These are phyloP conservation scores for Pholiota molesta DNA, from an alignment of 768 basidiomycete species.

Conservation along the genomic window DNA sequence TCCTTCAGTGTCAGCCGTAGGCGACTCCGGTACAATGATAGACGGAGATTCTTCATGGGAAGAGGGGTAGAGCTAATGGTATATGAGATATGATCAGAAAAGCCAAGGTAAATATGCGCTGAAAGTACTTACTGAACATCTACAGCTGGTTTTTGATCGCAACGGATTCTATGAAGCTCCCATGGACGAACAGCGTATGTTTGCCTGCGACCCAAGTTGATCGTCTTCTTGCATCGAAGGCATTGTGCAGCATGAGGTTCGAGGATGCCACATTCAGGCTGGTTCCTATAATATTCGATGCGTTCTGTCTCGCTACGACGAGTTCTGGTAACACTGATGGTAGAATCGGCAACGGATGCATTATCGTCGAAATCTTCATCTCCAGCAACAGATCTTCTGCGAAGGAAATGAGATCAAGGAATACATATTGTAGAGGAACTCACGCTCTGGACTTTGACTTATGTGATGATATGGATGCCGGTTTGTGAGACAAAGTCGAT, in stretches of 20 bases:
- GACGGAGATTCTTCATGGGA: constrained; percentile 7
- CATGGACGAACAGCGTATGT: constrained; percentile 63
- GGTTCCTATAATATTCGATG: constrained; percentile 63
- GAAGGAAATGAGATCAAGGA: not conserved
- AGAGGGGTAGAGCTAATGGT: constrained; percentile 25
- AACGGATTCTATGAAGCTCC: constrained; percentile 59
- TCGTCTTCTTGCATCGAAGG: constrained; percentile 56
- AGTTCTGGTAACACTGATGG: constrained; percentile 40
- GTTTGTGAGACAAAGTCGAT: not conserved
- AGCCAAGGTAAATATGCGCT: not conserved
- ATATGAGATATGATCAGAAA: constrained; percentile 12
- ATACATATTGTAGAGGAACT: not conserved
- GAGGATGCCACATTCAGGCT: constrained; percentile 57
- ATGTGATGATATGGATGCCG: constrained; percentile 9
- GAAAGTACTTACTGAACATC: constrained; percentile 17
- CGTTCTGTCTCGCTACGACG: constrained; percentile 67
- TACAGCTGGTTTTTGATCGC: constrained; percentile 44
- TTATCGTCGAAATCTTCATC: constrained; percentile 51
- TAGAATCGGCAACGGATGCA: constrained; percentile 58
- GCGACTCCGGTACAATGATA: constrained; percentile 13
- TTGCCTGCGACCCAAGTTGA: constrained; percentile 57
- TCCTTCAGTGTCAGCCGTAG: constrained; percentile 11
- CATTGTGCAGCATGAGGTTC: constrained; percentile 65
- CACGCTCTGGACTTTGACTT: constrained; percentile 32
- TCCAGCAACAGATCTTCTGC: constrained; percentile 28